Conservation (phyloP, 306 rosid species). For the Urtica urens region DNA sequence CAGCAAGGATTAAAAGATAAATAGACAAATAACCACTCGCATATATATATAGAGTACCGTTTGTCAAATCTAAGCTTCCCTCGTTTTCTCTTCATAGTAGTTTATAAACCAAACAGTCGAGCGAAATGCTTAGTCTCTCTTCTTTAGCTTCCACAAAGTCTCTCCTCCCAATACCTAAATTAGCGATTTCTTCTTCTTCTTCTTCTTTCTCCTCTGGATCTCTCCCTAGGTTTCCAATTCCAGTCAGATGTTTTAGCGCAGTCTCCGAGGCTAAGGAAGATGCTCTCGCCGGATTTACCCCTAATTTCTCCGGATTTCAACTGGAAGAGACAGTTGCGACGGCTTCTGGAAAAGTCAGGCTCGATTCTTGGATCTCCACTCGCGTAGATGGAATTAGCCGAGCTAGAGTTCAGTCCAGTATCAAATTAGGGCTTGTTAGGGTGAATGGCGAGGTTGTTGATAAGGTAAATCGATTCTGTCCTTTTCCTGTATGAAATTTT, state of each 20-base stretch:
- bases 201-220: neutral
- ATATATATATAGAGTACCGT: too few species aligned
- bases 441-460: slow-evolving; percentile 67
- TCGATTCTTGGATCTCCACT: slow-evolving; percentile 73
- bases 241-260: slow-evolving; percentile 17
- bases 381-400: slow-evolving; percentile 67
- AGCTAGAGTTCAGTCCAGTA: slow-evolving; percentile 81
- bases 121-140: too few species aligned
- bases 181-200: neutral
- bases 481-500: neutral
- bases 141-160: slow-evolving; percentile 10
- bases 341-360: slow-evolving; percentile 49
- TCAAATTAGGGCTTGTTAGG: slow-evolving; percentile 54
- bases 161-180: slow-evolving; percentile 17
- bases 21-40: too few species aligned
- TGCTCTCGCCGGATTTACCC: slow-evolving; percentile 9
- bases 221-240: slow-evolving; percentile 13
- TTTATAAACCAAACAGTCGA: too few species aligned
- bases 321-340: slow-evolving; percentile 40
- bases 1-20: too few species aligned
- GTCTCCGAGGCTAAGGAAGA: slow-evolving; percentile 16
- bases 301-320: slow-evolving; percentile 44
- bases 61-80: too few species aligned
- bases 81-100: too few species aligned
- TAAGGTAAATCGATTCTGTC: slow-evolving; percentile 30